Evolutionary conservation across 2,329 filamentous ascomycete genomes (phyloP), one percentile per base, ranked within the genome.

Genomic region (Geosmithia putterillii): DNA sequence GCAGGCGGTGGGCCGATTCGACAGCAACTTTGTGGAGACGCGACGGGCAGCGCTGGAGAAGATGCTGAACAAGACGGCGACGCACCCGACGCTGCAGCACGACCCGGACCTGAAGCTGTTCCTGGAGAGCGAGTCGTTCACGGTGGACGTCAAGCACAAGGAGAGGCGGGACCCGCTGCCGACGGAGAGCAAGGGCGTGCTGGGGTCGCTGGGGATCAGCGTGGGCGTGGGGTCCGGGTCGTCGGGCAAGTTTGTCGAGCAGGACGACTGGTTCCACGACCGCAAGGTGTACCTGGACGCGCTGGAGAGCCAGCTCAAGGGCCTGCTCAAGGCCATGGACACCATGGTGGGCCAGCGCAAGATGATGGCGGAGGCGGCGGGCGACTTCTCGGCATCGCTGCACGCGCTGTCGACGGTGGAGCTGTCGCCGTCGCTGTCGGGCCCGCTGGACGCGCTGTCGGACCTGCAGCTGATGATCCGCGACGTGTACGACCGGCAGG

Each of bases 251-350:
- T 98, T 98, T 64, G 80, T 98, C 35, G 92, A 98, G 64, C 92
- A 96, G 58, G 92, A 98, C 59, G 92, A 98, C 65, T 98, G 90
- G 92, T 98, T 98, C 66, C 90, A 98, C 54, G 92, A 98, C 52
- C 87, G 92, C 48, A 86, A 83, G 55, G 78, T 96, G 44, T 98
- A 98, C 57, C 76, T 98, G 10, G 92, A 98, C 59, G 89, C 89
- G 4, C 73, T 96, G 34, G 89, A 96, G 57, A 88, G 79, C 53
- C 90, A 96, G 60, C 73, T 95, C 47, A 94, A 89, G 60, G 82
- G 85, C 9, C 70, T 96, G 15, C 73, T 95, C 54, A 96, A 95
- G 64, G 85, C 89, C 17, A 94, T 95, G 65, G 92, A 98, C 56
- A 84, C 80, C 6, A 94, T 98, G 59, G 86, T 98, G 2, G 74